phyloP scores from a whole-genome alignment of 169 alveolate genomes.

The Neospora caninum region DNA sequence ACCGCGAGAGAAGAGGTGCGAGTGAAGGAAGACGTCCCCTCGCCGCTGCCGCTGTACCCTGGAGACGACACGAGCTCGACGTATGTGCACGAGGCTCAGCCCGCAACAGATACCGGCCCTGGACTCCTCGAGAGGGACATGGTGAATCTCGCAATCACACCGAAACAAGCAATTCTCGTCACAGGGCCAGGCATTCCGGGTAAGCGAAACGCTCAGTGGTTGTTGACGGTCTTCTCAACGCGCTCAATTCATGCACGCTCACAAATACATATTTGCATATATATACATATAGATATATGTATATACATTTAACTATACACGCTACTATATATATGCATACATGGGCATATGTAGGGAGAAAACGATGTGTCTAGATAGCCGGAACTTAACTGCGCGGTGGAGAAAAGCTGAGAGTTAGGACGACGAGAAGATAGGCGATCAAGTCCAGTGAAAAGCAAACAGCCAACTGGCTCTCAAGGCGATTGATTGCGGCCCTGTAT shows the following conservation, averaged over 20 bases:
- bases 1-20: neutral
- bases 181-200: constrained; percentile 62
- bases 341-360: no score
- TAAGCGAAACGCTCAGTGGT: neutral
- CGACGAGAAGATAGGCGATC: no score
- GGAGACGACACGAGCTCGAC: neutral
- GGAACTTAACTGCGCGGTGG: no score
- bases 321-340: no score
- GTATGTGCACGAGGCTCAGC: neutral
- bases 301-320: no score
- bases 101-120: constrained; percentile 40
- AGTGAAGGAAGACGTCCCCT: neutral
- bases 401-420: no score
- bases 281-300: neutral
- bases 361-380: no score
- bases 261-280: neutral
- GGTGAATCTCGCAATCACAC: constrained; percentile 42
- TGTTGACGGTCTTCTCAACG: neutral
- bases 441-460: no score
- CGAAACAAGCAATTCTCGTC: constrained; percentile 60
- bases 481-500: no score
- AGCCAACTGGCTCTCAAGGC: no score
- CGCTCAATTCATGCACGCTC: neutral
- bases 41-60: neutral
- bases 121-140: constrained; percentile 39